phyloP scores from a whole-genome alignment of 306 rosid genomes.

The Lupinus albus region DNA sequence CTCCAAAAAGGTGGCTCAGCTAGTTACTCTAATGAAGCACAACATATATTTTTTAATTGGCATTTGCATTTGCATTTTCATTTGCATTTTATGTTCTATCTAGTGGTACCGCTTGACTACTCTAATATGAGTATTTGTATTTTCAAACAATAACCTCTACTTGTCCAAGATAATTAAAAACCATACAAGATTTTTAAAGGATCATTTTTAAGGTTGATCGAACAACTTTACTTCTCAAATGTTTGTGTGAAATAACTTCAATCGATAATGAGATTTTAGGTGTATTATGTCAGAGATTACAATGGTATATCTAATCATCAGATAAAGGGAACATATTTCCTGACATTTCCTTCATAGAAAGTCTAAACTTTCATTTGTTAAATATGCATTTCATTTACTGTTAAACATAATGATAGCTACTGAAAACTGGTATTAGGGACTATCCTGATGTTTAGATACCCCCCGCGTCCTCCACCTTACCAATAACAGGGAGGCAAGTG shows the following conservation, averaged over 20 bases:
- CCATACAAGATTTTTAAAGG: conserved; percentile 3
- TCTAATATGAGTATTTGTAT: conserved; percentile 9
- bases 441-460: conserved; percentile 18
- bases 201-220: conserved; percentile 4
- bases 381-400: conserved; percentile 20
- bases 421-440: conserved; percentile 9
- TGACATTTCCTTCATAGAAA: conserved; percentile 9
- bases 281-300: conserved; percentile 18
- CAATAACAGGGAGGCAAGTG: conserved; percentile 5
- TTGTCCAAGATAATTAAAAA: conserved; percentile 31
- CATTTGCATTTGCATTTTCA: background rate
- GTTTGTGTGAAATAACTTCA: conserved; percentile 15
- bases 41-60: conserved; percentile 12
- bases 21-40: conserved; percentile 34
- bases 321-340: conserved; percentile 12
- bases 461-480: conserved; percentile 8
- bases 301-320: conserved; percentile 19
- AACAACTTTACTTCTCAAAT: background rate
- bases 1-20: conserved; percentile 76
- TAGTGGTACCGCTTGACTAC: conserved; percentile 21
- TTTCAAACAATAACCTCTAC: conserved; percentile 8
- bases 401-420: conserved; percentile 1
- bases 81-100: background rate
- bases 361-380: conserved; percentile 31
- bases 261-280: conserved; percentile 13